These are phyloP conservation scores for Pulchroboletus neoregius DNA, from an alignment of 1,284 basidiomycete species.

Conservation along the genomic window DNA sequence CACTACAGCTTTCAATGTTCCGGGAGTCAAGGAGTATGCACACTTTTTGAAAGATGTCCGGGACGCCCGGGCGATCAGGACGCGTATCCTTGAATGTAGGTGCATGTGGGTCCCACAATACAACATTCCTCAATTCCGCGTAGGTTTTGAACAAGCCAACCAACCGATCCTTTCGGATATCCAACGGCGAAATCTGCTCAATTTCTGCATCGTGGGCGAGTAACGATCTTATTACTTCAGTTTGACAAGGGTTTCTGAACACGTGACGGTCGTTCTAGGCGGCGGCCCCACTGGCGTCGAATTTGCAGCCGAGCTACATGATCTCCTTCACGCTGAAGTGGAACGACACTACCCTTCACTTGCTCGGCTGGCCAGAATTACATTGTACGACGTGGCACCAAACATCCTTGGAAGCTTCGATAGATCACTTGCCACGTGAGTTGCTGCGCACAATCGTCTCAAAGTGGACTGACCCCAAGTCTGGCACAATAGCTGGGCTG, in stretches of 20 bases:
- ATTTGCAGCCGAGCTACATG: conserved; percentile 83
- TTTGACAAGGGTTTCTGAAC: conserved; percentile 3
- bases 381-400: conserved; percentile 77
- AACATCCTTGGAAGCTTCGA: conserved; percentile 82
- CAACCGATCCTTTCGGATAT: conserved; percentile 65
- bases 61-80: conserved; percentile 78
- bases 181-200: conserved; percentile 64
- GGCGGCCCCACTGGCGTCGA: conserved; percentile 79
- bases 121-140: not conserved
- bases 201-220: conserved; percentile 77
- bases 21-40: conserved; percentile 72
- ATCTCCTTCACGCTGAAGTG: conserved; percentile 78
- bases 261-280: conserved; percentile 35
- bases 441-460: conserved; percentile 7
- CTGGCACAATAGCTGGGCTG: conserved; percentile 52
- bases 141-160: conserved; percentile 77
- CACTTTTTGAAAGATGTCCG: conserved; percentile 81
- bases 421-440: conserved; percentile 59
- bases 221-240: conserved; percentile 14
- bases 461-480: conserved; percentile 9
- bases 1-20: conserved; percentile 54
- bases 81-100: conserved; percentile 70
- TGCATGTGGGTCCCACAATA: conserved; percentile 1
- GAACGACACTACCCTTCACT: conserved; percentile 61
- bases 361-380: conserved; percentile 62